Base-by-base conservation (phyloP, 2,329 filamentous ascomycete species). In the Colletotrichum falcatum region DNA sequence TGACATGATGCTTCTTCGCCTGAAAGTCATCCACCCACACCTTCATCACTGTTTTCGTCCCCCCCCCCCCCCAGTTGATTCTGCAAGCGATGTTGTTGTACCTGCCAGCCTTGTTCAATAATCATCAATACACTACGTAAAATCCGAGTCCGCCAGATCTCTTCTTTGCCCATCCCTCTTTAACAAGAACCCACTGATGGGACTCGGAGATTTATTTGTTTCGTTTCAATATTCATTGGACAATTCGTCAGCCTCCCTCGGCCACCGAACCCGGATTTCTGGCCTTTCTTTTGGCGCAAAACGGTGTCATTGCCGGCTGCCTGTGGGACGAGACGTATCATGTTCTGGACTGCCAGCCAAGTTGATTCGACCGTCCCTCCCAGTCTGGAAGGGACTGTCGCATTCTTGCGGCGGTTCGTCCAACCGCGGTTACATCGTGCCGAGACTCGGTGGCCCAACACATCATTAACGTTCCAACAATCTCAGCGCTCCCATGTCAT, bases 191-290 rank as follows among this genome's bases (percentile, higher is more conserved):
- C 66, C 54, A 61, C 33, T 42, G 23, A 54, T 48, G 51, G 39
- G 46, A 42, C 30, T 65, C 64, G 68, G 68, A 68, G 64, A 67
- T 63, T 63, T 70, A 67, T 23, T 66, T 67, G 67, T 61, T 70
- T 70, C 63, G 56, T 70, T 70, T 70, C 63, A 39, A 33, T 42
- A 9, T 11, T 55, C 53, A 44, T 18, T 53, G 23, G 53, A 1
- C 44, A n/a, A 12, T n/a, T 37, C 46, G 20, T 23, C 11, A 20
- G 26, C 18, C 18, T 20, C 48, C 33, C 8, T 20, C 39, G 26
- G 30, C 5, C 18, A 35, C 30, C 30, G 6, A 18, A 23, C 23
- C 12, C 2, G 42, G 30, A 42, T 12, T 18, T 30, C 1, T 54
- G 20, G 35, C 9, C 11, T 26, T 42, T 62, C 33, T 33, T 62